phyloP scores from a whole-genome alignment of 495 filamentous ascomycete genomes.

The Tuber umbilicatum region DNA sequence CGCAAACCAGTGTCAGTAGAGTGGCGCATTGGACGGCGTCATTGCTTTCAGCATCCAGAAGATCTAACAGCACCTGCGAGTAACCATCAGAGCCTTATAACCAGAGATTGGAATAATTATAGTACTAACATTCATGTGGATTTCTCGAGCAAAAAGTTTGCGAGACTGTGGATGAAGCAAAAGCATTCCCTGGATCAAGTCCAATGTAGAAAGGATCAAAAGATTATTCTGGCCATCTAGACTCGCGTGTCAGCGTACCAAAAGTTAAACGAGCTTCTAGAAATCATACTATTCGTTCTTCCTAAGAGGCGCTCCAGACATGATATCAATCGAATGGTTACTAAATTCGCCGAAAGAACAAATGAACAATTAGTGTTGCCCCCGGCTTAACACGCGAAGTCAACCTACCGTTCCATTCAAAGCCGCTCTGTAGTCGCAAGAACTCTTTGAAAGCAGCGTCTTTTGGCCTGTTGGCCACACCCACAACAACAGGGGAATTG shows the following conservation, averaged over 20 bases:
- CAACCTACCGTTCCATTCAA: slow-evolving; percentile 82
- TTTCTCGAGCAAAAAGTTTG: slow-evolving; percentile 75
- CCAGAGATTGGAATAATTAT: neutral
- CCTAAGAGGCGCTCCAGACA: slow-evolving; percentile 85
- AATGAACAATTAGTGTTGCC: slow-evolving; percentile 12
- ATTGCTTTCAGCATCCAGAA: slow-evolving; percentile 87
- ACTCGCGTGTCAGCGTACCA: slow-evolving; percentile 13
- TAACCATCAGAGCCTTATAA: neutral
- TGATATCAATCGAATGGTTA: slow-evolving; percentile 74
- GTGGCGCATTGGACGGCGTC: slow-evolving; percentile 85
- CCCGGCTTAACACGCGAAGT: neutral
- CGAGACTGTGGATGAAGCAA: slow-evolving; percentile 91
- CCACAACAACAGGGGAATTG: slow-evolving; percentile 13
- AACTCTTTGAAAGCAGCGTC: slow-evolving; percentile 95
- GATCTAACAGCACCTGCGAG: slow-evolving; percentile 71
- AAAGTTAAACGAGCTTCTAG: neutral
- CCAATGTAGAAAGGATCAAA: slow-evolving; percentile 78
- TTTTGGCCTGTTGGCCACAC: slow-evolving; percentile 45
- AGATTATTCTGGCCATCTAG: slow-evolving; percentile 74
- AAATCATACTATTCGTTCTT: slow-evolving; percentile 54
- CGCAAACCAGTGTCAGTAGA: slow-evolving; percentile 80
- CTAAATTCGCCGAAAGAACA: slow-evolving; percentile 42
- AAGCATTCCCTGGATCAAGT: slow-evolving; percentile 82
- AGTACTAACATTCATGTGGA: slow-evolving; percentile 77
- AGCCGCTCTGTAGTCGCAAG: slow-evolving; percentile 91